phyloP scores from a whole-genome alignment of 768 basidiomycete genomes.

The Gloeostereum incarnatum region DNA sequence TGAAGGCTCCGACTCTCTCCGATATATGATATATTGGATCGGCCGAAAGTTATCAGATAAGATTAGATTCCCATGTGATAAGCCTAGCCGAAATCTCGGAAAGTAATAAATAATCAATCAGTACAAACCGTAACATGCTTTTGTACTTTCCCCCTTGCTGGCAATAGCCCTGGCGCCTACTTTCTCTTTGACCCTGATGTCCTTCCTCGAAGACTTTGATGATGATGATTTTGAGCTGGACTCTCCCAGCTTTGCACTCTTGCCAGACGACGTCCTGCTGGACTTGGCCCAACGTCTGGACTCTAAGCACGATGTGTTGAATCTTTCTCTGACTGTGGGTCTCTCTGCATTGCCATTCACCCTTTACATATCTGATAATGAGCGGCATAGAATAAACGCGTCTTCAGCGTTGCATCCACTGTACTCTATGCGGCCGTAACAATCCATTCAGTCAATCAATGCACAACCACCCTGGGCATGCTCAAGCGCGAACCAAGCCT shows the following conservation, averaged over 20 bases:
- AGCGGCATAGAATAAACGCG: slow-evolving; percentile 47
- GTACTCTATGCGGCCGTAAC: slow-evolving; percentile 51
- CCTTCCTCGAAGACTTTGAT: too few relatives aligned
- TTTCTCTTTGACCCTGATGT: too few relatives aligned
- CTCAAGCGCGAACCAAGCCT: slow-evolving; percentile 41
- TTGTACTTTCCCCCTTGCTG: too few relatives aligned
- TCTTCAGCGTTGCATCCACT: slow-evolving; percentile 43
- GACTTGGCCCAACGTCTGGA: slow-evolving; percentile 52
- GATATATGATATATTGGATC: too few relatives aligned
- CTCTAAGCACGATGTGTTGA: slow-evolving; percentile 45
- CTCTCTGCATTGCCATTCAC: not conserved
- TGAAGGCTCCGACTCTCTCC: too few relatives aligned
- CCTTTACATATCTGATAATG: not conserved
- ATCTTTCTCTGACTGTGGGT: slow-evolving; percentile 52
- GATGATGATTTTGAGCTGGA: too few relatives aligned
- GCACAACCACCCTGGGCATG: slow-evolving; percentile 53
- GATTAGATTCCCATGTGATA: too few relatives aligned
- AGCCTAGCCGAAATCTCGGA: too few relatives aligned
- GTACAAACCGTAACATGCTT: too few relatives aligned
- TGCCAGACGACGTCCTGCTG: slow-evolving; percentile 56
- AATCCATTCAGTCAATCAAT: slow-evolving; percentile 49
- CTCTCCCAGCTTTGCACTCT: slow-evolving; percentile 13
- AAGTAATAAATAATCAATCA: too few relatives aligned
- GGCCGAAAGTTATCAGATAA: too few relatives aligned
- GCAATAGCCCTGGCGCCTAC: too few relatives aligned